Conservation (phyloP, 441 rosid species). For the Corymbia citriodora region DNA sequence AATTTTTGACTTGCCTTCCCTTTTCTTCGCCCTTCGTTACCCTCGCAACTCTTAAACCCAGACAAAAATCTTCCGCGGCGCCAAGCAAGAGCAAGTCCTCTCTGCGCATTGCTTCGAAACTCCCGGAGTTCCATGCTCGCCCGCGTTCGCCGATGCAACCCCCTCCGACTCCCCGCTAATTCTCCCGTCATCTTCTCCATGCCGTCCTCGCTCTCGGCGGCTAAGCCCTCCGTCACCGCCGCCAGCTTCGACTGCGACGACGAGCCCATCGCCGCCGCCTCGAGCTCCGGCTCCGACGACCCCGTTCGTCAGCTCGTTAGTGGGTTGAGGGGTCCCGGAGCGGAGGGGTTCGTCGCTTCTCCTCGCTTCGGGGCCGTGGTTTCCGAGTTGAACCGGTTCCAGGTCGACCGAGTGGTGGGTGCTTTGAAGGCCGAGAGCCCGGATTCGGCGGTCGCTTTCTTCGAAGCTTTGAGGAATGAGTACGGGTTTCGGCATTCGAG, state of each 20-base stretch:
- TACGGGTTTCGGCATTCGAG: conserved; percentile 52
- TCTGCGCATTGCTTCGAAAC: fast-evolving
- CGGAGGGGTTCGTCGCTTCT: conserved; percentile 27
- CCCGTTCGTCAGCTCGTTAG: conserved; percentile 29
- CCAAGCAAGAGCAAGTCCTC: not conserved
- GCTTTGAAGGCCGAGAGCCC: conserved; percentile 32
- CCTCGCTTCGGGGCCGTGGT: conserved; percentile 22
- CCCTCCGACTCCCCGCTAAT: fast-evolving
- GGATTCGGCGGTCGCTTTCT: conserved; percentile 46
- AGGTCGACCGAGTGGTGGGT: conserved; percentile 40
- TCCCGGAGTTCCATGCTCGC: not conserved
- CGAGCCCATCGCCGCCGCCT: not conserved
- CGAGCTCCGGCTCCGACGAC: not conserved
- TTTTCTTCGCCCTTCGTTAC: not conserved
- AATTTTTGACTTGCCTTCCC: not conserved
- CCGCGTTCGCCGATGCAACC: not conserved
- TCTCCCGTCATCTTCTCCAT: not conserved
- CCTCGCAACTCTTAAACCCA: fast-evolving
- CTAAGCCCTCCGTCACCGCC: not conserved
- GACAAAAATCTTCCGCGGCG: fast-evolving
- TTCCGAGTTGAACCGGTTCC: conserved; percentile 27
- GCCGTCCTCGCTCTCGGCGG: not conserved
- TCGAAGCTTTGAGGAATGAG: conserved; percentile 37
- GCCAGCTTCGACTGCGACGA: not conserved
- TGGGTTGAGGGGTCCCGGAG: conserved; percentile 38